These are phyloP conservation scores for Mycena floridula DNA, from an alignment of 768 basidiomycete genomes.

Conservation along the genomic window DNA sequence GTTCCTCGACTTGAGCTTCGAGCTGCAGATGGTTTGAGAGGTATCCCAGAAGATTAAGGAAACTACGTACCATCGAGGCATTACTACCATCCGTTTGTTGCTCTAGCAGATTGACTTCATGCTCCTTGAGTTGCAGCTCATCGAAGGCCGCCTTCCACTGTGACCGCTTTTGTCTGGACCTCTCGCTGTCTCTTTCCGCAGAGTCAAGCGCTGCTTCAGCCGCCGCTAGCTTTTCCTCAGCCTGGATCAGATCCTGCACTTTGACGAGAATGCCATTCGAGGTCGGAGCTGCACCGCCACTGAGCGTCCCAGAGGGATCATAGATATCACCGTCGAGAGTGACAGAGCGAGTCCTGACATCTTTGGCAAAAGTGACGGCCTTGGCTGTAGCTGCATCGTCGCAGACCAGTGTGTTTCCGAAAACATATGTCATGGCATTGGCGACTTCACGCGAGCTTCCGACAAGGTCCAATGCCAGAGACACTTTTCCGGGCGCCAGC, in stretches of 20 bases:
- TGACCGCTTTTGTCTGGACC: conserved; percentile 46
- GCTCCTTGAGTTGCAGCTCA: conserved; percentile 85
- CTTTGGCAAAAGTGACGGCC: conserved; percentile 71
- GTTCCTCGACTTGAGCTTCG: conserved; percentile 68
- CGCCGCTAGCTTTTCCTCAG: conserved; percentile 52
- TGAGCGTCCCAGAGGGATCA: conserved; percentile 91
- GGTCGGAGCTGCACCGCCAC: conserved; percentile 83
- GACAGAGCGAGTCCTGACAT: conserved; percentile 73
- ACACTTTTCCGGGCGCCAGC: conserved; percentile 75
- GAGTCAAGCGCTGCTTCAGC: conserved; percentile 40
- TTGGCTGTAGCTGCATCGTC: conserved; percentile 85
- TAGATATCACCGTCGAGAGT: conserved; percentile 95
- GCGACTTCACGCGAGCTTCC: conserved; percentile 76
- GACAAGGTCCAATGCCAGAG: conserved; percentile 84
- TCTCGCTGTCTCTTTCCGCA: conserved; percentile 51
- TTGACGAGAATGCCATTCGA: conserved; percentile 69
- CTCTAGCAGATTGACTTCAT: conserved; percentile 76
- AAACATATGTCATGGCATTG: conserved; percentile 89
- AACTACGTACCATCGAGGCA: conserved; percentile 67
- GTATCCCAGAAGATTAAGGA: background rate
- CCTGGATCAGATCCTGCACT: conserved; percentile 74
- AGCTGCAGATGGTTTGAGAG: conserved; percentile 39
- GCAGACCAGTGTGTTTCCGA: conserved; percentile 89
- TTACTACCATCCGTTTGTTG: conserved; percentile 87
- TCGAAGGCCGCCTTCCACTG: conserved; percentile 53